Conservation (phyloP, 2,329 filamentous ascomycete genomes). For the Colletotrichum trifolii region DNA sequence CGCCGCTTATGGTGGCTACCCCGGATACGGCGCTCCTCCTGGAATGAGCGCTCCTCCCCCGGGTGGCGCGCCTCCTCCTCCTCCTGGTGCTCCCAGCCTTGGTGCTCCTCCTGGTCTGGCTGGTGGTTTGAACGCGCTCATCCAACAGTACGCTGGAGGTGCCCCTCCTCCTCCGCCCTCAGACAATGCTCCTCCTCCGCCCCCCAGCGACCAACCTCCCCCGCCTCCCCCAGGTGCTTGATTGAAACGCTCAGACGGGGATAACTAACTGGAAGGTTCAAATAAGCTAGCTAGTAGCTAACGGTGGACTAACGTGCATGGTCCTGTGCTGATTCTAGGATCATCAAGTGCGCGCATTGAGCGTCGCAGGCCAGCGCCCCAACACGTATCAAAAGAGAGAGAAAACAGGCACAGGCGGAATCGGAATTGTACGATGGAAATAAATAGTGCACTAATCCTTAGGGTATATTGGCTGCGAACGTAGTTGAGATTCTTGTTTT, state of each 20-base stretch:
- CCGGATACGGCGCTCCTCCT: constrained; percentile 64
- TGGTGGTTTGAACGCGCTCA: constrained; percentile 71
- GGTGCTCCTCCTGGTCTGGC: constrained; percentile 64
- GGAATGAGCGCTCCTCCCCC: constrained; percentile 58
- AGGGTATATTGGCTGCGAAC: neutral
- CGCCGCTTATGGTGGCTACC: constrained; percentile 67
- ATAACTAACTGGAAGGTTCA: constrained; percentile 23
- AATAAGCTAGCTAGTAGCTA: constrained; percentile 13
- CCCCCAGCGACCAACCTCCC: constrained; percentile 68
- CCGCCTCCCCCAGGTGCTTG: constrained; percentile 69
- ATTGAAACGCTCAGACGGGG: constrained; percentile 28
- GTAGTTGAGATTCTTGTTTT: too few species aligned
- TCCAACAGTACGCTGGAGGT: constrained; percentile 72
- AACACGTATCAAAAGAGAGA: neutral
- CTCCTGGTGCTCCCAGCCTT: constrained; percentile 53
- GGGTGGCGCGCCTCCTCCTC: constrained; percentile 42
- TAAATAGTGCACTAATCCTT: constrained; percentile 28
- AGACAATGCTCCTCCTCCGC: constrained; percentile 69
- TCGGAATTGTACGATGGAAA: constrained; percentile 29
- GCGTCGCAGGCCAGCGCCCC: neutral
- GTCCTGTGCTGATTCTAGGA: constrained; percentile 18
- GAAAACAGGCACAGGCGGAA: constrained; percentile 6
- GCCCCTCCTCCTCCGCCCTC: constrained; percentile 64
- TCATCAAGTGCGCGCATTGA: constrained; percentile 10
- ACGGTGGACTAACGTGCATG: constrained; percentile 33